Conservation (phyloP, 108 stramenopile species). For the Craspedostauros australis region DNA sequence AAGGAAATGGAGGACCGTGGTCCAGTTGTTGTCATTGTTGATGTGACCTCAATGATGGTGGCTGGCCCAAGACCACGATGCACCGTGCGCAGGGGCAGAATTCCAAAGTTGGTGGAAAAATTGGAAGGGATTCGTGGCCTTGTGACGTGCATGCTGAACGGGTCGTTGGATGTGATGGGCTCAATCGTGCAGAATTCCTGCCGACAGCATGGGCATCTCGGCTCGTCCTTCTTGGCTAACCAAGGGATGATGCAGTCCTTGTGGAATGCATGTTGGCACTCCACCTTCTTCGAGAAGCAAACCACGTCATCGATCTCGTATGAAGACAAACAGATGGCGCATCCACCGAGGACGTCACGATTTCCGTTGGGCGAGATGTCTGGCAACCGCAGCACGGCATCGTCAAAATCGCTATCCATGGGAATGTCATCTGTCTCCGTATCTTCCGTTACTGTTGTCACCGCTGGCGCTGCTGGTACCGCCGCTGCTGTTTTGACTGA, state of each 20-base stretch:
- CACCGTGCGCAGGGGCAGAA: too few relatives aligned
- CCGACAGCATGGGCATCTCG: conserved; percentile 54
- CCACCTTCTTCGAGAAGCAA: conserved; percentile 16
- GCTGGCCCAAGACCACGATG: too few relatives aligned
- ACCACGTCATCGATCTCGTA: conserved; percentile 40
- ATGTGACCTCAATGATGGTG: too few relatives aligned
- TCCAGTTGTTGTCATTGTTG: too few relatives aligned
- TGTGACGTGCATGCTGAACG: too few relatives aligned
- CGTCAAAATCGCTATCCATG: too few relatives aligned
- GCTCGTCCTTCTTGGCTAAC: conserved; percentile 51
- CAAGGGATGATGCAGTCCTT: conserved; percentile 83
- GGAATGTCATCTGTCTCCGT: too few relatives aligned
- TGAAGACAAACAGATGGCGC: conserved; percentile 48
- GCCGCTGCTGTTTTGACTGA: conserved; percentile 2
- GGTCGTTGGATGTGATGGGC: conserved; percentile 18
- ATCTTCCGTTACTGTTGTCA: conserved; percentile 1
- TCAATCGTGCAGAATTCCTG: conserved; percentile 33
- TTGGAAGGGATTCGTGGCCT: too few relatives aligned
- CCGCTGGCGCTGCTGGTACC: not conserved
- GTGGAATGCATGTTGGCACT: conserved; percentile 86
- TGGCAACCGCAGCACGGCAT: too few relatives aligned
- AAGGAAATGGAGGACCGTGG: too few relatives aligned
- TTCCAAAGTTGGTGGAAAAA: too few relatives aligned
- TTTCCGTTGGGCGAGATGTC: too few relatives aligned
- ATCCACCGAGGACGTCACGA: conserved; percentile 29